A percentile compares a stretch with the other conserved stretches of the same genome.
Conservation (phyloP, 2,329 filamentous ascomycete species). For the Aspergillus neotritici region DNA sequence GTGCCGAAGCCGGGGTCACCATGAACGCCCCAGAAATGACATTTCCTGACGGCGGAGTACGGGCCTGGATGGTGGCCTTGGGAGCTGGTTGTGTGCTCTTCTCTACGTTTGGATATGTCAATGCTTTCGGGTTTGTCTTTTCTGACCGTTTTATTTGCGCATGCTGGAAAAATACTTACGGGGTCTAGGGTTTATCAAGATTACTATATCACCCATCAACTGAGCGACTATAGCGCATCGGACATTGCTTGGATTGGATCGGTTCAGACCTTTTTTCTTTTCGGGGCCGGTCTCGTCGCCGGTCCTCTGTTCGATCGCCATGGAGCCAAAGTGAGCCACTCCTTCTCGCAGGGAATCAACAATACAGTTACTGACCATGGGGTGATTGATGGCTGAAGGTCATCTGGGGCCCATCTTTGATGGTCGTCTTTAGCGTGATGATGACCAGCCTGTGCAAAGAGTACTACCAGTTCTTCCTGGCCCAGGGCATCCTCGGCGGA, state of each 20-base stretch:
- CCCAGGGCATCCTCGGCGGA: conserved; percentile 20
- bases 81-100: neutral
- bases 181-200: conserved; percentile 37
- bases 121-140: neutral
- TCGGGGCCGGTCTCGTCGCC: conserved; percentile 15
- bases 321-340: conserved; percentile 15
- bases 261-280: conserved; percentile 27
- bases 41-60: neutral
- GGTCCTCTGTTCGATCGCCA: conserved; percentile 23
- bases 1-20: too few relatives aligned
- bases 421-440: conserved; percentile 55
- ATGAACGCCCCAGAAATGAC: neutral
- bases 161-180: neutral
- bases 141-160: neutral
- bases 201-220: conserved; percentile 43
- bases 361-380: neutral
- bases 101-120: neutral
- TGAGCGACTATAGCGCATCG: conserved; percentile 34
- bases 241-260: conserved; percentile 46
- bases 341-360: neutral
- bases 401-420: conserved; percentile 11
- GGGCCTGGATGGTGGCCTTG: neutral
- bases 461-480: conserved; percentile 50
- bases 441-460: conserved; percentile 54
- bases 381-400: conserved; percentile 5